phyloP scores from a whole-genome alignment of 768 basidiomycete species.

The Hygrophorus russula region DNA sequence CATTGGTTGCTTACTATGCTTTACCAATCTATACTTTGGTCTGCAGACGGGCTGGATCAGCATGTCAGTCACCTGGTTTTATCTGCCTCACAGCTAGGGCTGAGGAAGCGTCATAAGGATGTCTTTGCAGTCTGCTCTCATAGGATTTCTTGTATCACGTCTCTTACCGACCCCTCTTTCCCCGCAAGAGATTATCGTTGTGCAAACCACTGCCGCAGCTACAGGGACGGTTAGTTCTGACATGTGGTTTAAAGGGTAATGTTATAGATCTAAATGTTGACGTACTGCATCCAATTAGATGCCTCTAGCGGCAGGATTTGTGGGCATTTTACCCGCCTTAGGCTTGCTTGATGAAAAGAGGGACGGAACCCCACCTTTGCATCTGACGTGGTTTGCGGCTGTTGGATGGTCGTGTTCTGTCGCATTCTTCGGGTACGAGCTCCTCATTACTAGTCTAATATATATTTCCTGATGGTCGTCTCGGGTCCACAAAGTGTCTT shows the following conservation, averaged over 20 bases:
- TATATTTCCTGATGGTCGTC: background rate
- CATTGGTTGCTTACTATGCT: slow-evolving; percentile 82
- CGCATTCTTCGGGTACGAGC: slow-evolving; percentile 78
- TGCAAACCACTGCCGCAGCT: slow-evolving; percentile 93
- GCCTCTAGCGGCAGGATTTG: slow-evolving; percentile 79
- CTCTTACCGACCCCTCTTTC: slow-evolving; percentile 62
- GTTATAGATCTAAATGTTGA: background rate
- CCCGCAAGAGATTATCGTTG: slow-evolving; percentile 88
- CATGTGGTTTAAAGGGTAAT: background rate
- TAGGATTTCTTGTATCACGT: slow-evolving; percentile 80
- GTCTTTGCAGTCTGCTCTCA: slow-evolving; percentile 89
- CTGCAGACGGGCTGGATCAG: slow-evolving; percentile 87
- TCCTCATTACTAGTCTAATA: slow-evolving; percentile 2
- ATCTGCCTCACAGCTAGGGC: background rate
- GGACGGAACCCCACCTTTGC: slow-evolving; percentile 71
- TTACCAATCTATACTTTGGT: slow-evolving; percentile 85
- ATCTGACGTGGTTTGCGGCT: slow-evolving; percentile 61
- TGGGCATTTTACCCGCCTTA: slow-evolving; percentile 89
- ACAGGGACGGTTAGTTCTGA: slow-evolving; percentile 45
- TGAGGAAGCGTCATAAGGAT: slow-evolving; percentile 46
- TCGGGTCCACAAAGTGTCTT: slow-evolving; percentile 54
- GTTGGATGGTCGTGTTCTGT: slow-evolving; percentile 83
- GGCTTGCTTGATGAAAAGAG: slow-evolving; percentile 59
- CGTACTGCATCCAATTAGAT: slow-evolving; percentile 22
- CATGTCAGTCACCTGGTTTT: slow-evolving; percentile 38